A percentile compares a stretch with the other conserved stretches of the same genome.
Conservation (phyloP, 345 rosid species). For the Salix udensis region DNA sequence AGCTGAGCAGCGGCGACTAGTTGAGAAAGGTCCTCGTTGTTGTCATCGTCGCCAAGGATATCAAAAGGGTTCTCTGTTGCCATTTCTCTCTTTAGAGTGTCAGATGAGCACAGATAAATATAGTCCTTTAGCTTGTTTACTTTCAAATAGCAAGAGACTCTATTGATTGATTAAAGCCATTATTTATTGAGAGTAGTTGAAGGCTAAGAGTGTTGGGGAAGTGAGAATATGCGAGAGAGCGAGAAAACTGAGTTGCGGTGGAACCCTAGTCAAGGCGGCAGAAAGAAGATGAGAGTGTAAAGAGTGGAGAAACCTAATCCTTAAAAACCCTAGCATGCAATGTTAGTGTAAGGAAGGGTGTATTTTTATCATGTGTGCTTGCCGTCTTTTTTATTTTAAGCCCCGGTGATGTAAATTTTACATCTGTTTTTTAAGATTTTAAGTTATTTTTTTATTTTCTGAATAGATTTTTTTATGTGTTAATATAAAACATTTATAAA, state of each 20-base stretch:
- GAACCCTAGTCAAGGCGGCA: conserved; percentile 60
- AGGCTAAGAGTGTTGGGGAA: conserved; percentile 2
- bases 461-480: too few relatives aligned
- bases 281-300: not conserved
- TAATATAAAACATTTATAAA: too few relatives aligned
- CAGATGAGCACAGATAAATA: not conserved
- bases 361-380: conserved; percentile 5
- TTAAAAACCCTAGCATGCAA: conserved; percentile 39
- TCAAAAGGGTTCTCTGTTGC: conserved; percentile 86
- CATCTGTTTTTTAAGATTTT: too few relatives aligned
- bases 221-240: not conserved
- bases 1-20: conserved; percentile 48
- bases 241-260: not conserved
- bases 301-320: conserved; percentile 21
- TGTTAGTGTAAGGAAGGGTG: conserved; percentile 13
- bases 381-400: not conserved
- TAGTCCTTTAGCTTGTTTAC: not conserved
- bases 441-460: too few relatives aligned
- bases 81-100: conserved; percentile 39
- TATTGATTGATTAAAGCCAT: conserved; percentile 42
- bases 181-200: not conserved
- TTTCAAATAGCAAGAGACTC: conserved; percentile 23
- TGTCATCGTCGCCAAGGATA: conserved; percentile 74
- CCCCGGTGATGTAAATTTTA: too few relatives aligned
- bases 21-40: conserved; percentile 68